Evolutionary conservation across 2,329 filamentous ascomycete genomes (phyloP).

Genomic region (Scortechinia acanthostroma): DNA sequence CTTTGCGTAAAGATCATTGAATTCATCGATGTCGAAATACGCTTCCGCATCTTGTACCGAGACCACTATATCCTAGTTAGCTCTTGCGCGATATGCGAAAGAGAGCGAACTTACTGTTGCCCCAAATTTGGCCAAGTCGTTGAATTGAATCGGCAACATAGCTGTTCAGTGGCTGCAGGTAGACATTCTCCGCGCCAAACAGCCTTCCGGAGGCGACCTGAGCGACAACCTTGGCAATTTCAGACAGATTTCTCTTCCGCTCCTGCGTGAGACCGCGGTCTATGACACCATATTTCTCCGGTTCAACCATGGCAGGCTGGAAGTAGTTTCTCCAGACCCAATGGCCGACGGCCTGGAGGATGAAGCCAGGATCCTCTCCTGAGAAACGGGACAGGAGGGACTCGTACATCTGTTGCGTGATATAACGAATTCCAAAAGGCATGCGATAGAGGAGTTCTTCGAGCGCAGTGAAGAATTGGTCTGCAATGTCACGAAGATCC

Average conservation of each 20-base stretch:
- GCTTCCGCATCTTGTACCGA: slow-evolving; percentile 78
- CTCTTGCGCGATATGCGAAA: neutral
- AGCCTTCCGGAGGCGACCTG: slow-evolving; percentile 83
- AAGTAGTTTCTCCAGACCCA: slow-evolving; percentile 96
- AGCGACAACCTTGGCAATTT: slow-evolving; percentile 84
- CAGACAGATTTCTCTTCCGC: slow-evolving; percentile 84
- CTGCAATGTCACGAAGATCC: slow-evolving; percentile 86
- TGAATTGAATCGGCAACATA: slow-evolving; percentile 82
- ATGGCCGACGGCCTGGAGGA: slow-evolving; percentile 77
- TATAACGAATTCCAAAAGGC: slow-evolving; percentile 85
- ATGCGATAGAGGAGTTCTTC: slow-evolving; percentile 81
- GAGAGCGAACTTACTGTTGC: slow-evolving; percentile 27
- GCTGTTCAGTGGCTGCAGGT: slow-evolving; percentile 87
- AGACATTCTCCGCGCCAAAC: slow-evolving; percentile 91
- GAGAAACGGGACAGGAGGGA: slow-evolving; percentile 71
- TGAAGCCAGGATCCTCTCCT: slow-evolving; percentile 67
- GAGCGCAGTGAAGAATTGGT: slow-evolving; percentile 76
- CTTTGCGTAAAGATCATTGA: slow-evolving; percentile 93
- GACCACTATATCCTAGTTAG: slow-evolving; percentile 41
- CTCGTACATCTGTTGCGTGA: slow-evolving; percentile 80
- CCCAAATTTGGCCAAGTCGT: slow-evolving; percentile 69
- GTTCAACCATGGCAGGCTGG: slow-evolving; percentile 79
- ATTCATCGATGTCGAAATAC: slow-evolving; percentile 97
- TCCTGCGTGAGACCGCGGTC: slow-evolving; percentile 82
- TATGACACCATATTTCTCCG: slow-evolving; percentile 86